phyloP scores from a whole-genome alignment of 2,329 filamentous ascomycete genomes.

The Fusarium chaquense region DNA sequence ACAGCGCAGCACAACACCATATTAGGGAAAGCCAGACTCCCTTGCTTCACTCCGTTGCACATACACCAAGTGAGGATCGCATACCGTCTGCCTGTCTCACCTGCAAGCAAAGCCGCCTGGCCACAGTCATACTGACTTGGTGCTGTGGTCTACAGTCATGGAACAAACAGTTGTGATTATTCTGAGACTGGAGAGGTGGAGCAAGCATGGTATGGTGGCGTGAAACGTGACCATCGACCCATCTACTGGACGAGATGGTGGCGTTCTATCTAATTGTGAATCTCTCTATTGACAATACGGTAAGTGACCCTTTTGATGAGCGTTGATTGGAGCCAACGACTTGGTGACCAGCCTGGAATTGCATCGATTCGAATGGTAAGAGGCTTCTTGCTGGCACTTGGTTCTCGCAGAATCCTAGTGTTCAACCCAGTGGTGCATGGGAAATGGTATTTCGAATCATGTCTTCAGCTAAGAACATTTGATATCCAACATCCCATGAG shows the following conservation, averaged over 20 bases:
- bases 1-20: background rate
- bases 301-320: background rate
- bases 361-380: background rate
- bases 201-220: constrained; percentile 1
- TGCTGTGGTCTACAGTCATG: constrained; percentile 25
- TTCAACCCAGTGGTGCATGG: too few species aligned
- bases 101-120: constrained; percentile 26
- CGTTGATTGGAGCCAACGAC: background rate
- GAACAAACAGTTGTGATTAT: constrained; percentile 31
- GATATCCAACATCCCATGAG: background rate
- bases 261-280: constrained; percentile 16
- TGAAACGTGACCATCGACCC: constrained; percentile 30
- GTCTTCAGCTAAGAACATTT: background rate
- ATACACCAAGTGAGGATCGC: constrained; percentile 17
- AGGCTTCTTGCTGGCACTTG: background rate
- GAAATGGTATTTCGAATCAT: background rate
- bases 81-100: constrained; percentile 35
- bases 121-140: constrained; percentile 18
- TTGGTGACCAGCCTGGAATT: background rate
- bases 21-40: constrained; percentile 15
- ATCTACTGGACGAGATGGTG: constrained; percentile 19
- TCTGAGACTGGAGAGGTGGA: constrained; percentile 23
- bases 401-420: background rate
- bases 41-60: constrained; percentile 30
- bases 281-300: background rate